These are phyloP conservation scores for Cinnamomum chago DNA, from an alignment of 164 flowering plant genomes.

Conservation along the genomic window DNA sequence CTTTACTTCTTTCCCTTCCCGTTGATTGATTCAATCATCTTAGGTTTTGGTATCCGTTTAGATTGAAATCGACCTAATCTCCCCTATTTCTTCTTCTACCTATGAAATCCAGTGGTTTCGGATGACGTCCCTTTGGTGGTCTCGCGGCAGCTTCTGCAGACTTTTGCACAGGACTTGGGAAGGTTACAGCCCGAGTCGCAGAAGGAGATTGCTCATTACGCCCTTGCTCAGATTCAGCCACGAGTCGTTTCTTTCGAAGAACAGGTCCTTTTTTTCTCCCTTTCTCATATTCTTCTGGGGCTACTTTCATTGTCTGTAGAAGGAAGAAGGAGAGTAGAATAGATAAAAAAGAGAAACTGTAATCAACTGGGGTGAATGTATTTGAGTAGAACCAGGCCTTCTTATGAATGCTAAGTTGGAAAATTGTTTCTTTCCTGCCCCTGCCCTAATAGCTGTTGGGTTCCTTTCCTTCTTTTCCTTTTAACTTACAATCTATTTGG, in stretches of 20 bases:
- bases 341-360: no score
- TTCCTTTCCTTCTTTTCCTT: no score
- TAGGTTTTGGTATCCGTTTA: neutral
- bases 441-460: no score
- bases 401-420: no score
- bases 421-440: no score
- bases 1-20: neutral
- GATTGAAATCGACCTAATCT: neutral
- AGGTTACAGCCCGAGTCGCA: slow-evolving; percentile 67
- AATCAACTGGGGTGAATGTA: no score
- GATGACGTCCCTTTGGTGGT: slow-evolving; percentile 92
- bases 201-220: slow-evolving; percentile 84
- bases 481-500: no score
- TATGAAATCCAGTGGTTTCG: slow-evolving; percentile 59
- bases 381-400: no score
- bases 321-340: neutral
- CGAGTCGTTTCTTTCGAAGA: slow-evolving; percentile 96
- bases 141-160: slow-evolving; percentile 89
- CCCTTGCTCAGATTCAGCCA: slow-evolving; percentile 90
- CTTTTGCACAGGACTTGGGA: slow-evolving; percentile 81
- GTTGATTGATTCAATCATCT: neutral
- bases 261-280: slow-evolving; percentile 46
- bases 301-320: neutral
- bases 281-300: neutral
- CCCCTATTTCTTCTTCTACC: neutral